phyloP scores from a whole-genome alignment of 139 green algal species.

The Tetraselmis striata region DNA sequence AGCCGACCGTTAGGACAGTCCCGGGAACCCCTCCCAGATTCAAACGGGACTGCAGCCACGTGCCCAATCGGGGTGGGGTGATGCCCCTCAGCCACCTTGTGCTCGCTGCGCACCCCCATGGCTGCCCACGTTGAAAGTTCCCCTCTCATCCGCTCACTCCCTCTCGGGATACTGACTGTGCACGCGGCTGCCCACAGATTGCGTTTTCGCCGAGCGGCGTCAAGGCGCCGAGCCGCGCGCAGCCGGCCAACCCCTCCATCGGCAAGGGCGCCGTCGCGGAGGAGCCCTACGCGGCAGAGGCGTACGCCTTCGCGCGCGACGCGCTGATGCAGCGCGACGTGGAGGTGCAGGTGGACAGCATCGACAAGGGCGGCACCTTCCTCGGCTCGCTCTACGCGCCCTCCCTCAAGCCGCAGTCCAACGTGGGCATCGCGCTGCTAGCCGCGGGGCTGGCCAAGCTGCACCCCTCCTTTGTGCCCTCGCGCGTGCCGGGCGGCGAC shows the following conservation, averaged over 20 bases:
- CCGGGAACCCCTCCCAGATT: too few relatives aligned
- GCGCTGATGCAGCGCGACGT: conserved; percentile 68
- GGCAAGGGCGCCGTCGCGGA: conserved; percentile 21
- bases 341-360: conserved; percentile 63
- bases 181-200: too few relatives aligned
- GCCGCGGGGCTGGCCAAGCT: conserved; percentile 71
- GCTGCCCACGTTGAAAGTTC: too few relatives aligned
- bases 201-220: conserved; percentile 84
- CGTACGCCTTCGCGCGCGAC: conserved; percentile 70
- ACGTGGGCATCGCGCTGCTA: conserved; percentile 69
- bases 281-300: conserved; percentile 81
- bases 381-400: conserved; percentile 57
- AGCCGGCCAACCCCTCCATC: conserved; percentile 19
- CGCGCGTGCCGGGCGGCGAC: conserved; percentile 19
- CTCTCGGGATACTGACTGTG: too few relatives aligned
- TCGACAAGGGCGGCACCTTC: conserved; percentile 91
- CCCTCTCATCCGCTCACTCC: too few relatives aligned
- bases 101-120: too few relatives aligned
- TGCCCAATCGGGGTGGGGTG: too few relatives aligned
- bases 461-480: conserved; percentile 58
- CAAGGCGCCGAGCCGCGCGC: conserved; percentile 44
- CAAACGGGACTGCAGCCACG: too few relatives aligned
- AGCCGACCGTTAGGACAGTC: too few relatives aligned
- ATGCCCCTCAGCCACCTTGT: too few relatives aligned
- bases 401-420: neutral